phyloP scores from a whole-genome alignment of 257 asterid species.

The Datura wrightii region DNA sequence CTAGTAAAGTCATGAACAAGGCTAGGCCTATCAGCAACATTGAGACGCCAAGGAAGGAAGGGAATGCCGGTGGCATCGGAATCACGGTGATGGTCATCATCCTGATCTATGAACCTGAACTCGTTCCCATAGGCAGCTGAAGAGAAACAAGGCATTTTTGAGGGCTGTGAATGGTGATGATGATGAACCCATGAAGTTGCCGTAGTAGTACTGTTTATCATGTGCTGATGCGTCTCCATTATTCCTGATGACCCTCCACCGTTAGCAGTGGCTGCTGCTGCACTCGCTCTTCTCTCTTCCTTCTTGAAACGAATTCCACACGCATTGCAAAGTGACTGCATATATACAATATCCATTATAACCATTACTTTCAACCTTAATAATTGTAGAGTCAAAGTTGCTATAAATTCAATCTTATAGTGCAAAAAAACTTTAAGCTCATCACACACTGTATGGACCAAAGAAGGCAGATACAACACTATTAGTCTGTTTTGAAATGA shows the following conservation, averaged over 20 bases:
- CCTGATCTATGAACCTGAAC: conserved; percentile 64
- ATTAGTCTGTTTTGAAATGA: no score
- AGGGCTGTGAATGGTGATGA: conserved; percentile 49
- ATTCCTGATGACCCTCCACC: conserved; percentile 31
- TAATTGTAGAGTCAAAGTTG: neutral
- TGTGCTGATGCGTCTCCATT: conserved; percentile 53
- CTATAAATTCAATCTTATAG: neutral
- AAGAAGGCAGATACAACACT: neutral
- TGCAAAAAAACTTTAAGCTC: neutral
- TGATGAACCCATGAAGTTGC: conserved; percentile 54
- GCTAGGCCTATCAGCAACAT: conserved; percentile 69
- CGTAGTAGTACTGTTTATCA: conserved; percentile 44
- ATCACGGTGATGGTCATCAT: conserved; percentile 51
- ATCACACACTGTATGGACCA: neutral
- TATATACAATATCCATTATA: neutral
- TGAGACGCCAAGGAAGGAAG: conserved; percentile 79
- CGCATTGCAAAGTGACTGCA: conserved; percentile 96
- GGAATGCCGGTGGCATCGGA: conserved; percentile 58
- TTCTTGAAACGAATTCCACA: conserved; percentile 97
- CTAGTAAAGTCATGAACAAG: conserved; percentile 78
- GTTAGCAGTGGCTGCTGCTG: conserved; percentile 63
- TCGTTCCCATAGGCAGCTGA: conserved; percentile 56
- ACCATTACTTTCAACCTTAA: neutral
- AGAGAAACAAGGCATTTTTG: conserved; percentile 44
- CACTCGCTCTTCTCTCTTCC: conserved; percentile 92